A percentile compares a stretch with the other conserved stretches of the same genome.
Evolutionary conservation across 2,329 filamentous ascomycete genomes (phyloP).

Genomic region (Diaporthe ampelina): DNA sequence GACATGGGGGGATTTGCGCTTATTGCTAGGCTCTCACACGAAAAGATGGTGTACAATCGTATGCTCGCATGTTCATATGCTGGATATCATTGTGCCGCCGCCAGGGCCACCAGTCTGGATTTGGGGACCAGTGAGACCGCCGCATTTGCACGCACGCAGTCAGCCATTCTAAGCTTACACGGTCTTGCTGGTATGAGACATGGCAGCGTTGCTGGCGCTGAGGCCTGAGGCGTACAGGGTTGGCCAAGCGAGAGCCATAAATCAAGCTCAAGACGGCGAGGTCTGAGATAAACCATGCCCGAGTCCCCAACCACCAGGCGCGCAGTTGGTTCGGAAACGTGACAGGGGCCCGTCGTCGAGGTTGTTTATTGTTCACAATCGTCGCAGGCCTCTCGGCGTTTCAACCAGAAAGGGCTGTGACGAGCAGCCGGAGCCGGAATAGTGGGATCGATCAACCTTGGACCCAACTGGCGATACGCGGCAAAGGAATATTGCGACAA

Average conservation of each 20-base stretch:
- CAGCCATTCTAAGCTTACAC: constrained; percentile 28
- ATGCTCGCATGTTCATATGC: background rate
- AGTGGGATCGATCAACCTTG: constrained; percentile 2
- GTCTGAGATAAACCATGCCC: constrained; percentile 4
- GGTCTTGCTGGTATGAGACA: background rate
- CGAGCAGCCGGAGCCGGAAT: background rate
- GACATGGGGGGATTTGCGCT: constrained; percentile 11
- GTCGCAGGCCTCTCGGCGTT: constrained; percentile 31
- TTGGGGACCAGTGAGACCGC: background rate
- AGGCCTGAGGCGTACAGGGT: constrained; percentile 3
- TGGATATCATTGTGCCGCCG: background rate
- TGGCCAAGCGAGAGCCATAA: background rate
- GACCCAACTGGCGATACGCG: background rate
- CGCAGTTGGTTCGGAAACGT: background rate
- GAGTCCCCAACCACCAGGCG: constrained; percentile 23
- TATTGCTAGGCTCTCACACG: constrained; percentile 8
- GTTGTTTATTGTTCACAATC: constrained; percentile 6
- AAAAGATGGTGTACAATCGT: background rate
- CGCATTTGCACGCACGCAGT: background rate
- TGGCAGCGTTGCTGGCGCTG: background rate
- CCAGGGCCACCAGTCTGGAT: background rate
- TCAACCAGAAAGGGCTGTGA: constrained; percentile 5
- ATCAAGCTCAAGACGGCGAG: constrained; percentile 17
- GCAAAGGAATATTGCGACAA: background rate
- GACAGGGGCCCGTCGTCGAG: background rate